Base-by-base conservation (phyloP, 177 flowering plant species). In the Telopea speciosissima region DNA sequence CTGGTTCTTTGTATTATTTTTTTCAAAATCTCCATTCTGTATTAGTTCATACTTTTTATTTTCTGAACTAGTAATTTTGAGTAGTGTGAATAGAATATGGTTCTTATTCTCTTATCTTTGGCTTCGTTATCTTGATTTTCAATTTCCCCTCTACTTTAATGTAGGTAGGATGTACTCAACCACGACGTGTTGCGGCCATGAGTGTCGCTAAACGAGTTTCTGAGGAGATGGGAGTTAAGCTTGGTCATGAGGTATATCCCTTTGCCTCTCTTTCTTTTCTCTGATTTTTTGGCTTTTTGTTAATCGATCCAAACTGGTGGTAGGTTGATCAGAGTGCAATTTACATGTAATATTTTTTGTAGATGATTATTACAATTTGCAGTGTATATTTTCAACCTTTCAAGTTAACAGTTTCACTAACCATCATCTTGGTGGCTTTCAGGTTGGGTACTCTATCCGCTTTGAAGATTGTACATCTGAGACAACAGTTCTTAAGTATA, bases 401-500 rank as follows among this genome's bases (percentile, higher is more conserved):
- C 23, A 58, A 17, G 61, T 58, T 5, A 0, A 6, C n/a, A 42
- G 14, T 3, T 19, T 67, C 24, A 12, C 10, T 71, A 7, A 45
- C 12, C 10, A 0, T 68, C 28, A 54, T 54, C 5, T 19, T 42
- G 42, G 59, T 23, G 64, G 6, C 31, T 69, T 72, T 40, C 78
- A 93, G 98, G 99, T 95, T 75, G 99, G 99, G 13, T 95, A 95
- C 69, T 95, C 99, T 10, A 95, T 93, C 54, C 92, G 99, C 25
- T 95, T 95, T 83, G 99, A 95, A 79, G 99, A 95, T 75, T 95
- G 99, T 73, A 93, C 99, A 13, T 95, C 99, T 23, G 99, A 95
- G 3, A 87, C 87, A 76, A 95, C 99, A 21, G 74, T 95, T 71
- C 70, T 95, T n/a, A 95, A 95, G 72, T 95, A 93, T 74, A 95